Base-by-base conservation (phyloP, 495 filamentous ascomycete genomes). In the Lophiotrema nucula region DNA sequence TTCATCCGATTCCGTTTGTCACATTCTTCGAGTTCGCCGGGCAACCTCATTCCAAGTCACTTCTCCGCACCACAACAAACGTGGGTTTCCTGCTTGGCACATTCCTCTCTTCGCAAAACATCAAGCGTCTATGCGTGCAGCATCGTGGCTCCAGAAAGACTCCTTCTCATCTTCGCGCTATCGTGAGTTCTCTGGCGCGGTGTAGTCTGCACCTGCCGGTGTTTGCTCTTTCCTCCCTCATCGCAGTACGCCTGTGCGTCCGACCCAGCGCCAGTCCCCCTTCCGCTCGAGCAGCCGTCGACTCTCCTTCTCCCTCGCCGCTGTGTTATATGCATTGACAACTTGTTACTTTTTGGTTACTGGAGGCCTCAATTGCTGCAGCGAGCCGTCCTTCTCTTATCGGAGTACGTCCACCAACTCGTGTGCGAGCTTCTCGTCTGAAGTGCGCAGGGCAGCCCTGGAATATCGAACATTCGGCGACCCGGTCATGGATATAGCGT, bases 291-390 rank as follows among this genome's bases (percentile, higher is more conserved):
- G 31, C 31, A 35, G 15, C 31, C 31, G 31, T 15, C 8, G 8
- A 8, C 15, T 8, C 31, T 8, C 31, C 31, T 35, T 35, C 31
- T 8, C 31, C 31, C 16, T 43, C 23, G 23, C 42, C 19, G 50
- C 45, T 18, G 12, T 49, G 38, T 48, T 33, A 15, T 60, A 60
- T 60, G 58, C 58, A 60, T 60, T 60, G 58, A 51, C 31, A 39
- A 19, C 25, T 54, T 49, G 24, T 49, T 31, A 56, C 23, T 51
- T 56, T 53, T 56, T 56, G 52, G 58, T 46, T 56, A 12, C 27
- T 38, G 25, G 37, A 28, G 0, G 37, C 19, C 35, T 39, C 25
- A 24, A 42, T 52, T 35, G n/a, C 31, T 5, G 4, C 15, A 31
- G 31, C 47, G n/a, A 19, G 26, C 51, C 38, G 58, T 31, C 52